Evolutionary conservation across 2,329 filamentous ascomycete genomes (phyloP).

Genomic region (Mycogone perniciosa): DNA sequence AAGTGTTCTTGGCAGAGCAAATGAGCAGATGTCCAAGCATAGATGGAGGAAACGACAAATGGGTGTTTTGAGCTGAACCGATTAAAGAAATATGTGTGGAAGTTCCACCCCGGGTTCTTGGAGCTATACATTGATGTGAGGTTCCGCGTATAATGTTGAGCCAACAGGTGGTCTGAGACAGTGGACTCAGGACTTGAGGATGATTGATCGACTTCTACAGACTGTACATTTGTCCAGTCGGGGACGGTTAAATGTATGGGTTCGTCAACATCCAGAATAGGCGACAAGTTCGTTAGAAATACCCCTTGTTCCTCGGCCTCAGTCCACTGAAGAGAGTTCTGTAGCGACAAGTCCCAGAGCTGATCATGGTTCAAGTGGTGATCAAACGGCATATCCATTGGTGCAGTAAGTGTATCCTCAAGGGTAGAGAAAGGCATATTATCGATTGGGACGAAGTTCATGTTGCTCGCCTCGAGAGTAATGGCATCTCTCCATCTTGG

Average conservation of each 20-base stretch:
- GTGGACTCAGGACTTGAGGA: neutral
- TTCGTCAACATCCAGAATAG: neutral
- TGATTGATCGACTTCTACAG: neutral
- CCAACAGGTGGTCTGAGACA: neutral
- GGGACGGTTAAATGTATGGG: neutral
- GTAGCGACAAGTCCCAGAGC: neutral
- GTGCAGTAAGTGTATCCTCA: neutral
- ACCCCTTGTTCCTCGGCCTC: neutral
- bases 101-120: neutral
- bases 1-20: neutral
- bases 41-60: neutral
- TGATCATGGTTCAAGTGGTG: neutral
- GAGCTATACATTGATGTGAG: neutral
- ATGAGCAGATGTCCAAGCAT: neutral
- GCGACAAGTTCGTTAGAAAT: neutral
- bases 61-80: neutral
- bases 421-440: neutral
- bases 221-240: neutral
- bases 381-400: neutral
- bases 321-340: neutral
- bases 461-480: neutral
- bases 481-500: neutral
- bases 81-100: neutral
- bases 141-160: neutral
- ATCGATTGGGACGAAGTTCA: neutral